Percentiles rank a stretch among this genome's conserved stretches.
Conservation (phyloP, 345 rosid species). For the Salix koriyanagi region DNA sequence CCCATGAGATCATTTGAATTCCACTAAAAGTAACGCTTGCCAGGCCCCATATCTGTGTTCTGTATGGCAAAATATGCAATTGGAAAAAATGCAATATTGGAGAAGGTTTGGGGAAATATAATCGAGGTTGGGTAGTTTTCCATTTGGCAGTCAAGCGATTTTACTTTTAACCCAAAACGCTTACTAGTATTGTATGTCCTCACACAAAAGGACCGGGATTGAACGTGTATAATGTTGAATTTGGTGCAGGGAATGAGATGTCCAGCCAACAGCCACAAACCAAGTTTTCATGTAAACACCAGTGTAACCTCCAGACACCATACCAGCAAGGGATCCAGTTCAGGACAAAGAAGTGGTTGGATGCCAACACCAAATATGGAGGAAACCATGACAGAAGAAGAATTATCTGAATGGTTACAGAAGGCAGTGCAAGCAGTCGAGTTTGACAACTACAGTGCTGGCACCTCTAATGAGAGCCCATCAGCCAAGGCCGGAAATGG, state of each 20-base stretch:
- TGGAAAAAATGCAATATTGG: not conserved
- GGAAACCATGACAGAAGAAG: conserved; percentile 88
- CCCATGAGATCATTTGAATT: not conserved
- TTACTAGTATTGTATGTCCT: not conserved
- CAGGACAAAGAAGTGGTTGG: conserved; percentile 57
- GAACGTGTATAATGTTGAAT: not conserved
- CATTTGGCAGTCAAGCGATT: too few relatives aligned
- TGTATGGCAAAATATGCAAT: not conserved
- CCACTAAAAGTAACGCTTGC: not conserved
- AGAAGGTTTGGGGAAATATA: too few relatives aligned
- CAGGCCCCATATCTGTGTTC: too few relatives aligned
- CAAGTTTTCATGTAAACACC: conserved; percentile 93
- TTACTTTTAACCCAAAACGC: not conserved
- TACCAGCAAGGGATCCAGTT: conserved; percentile 47
- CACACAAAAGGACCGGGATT: not conserved
- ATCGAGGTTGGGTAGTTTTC: too few relatives aligned
- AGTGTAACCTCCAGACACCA: conserved; percentile 51
- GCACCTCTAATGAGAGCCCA: conserved; percentile 36
- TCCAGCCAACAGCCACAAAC: conserved; percentile 86
- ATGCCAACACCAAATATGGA: conserved; percentile 58
- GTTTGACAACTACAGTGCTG: conserved; percentile 48
- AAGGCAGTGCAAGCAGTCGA: conserved; percentile 75
- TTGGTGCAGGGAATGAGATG: conserved; percentile 91
- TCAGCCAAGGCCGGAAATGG: conserved; percentile 38
- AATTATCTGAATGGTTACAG: conserved; percentile 81